Conservation (phyloP, 768 basidiomycete species). For the Phylloporus arenicola region DNA sequence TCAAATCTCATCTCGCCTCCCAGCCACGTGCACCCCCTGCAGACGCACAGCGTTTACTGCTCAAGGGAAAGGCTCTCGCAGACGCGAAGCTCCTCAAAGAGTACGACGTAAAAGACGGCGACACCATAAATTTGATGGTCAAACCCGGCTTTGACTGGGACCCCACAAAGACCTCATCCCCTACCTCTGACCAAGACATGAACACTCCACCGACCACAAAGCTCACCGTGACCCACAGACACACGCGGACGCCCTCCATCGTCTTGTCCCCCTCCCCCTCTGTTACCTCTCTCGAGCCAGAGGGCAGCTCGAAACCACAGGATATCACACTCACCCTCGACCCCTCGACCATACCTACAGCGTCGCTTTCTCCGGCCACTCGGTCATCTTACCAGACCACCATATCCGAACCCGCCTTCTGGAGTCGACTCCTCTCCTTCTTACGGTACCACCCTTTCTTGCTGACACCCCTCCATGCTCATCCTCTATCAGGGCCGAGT, state of each 20-base stretch:
- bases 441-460: conserved; percentile 39
- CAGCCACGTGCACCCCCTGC: conserved; percentile 68
- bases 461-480: neutral
- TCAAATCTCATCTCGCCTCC: conserved; percentile 72
- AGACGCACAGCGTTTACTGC: conserved; percentile 76
- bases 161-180: conserved; percentile 37
- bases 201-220: conserved; percentile 18
- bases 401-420: conserved; percentile 77
- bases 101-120: conserved; percentile 76
- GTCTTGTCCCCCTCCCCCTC: conserved; percentile 76
- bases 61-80: conserved; percentile 91
- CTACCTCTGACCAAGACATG: conserved; percentile 18
- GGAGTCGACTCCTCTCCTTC: conserved; percentile 64
- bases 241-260: conserved; percentile 70
- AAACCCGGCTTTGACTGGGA: conserved; percentile 73
- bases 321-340: conserved; percentile 72
- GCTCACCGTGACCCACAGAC: conserved; percentile 34
- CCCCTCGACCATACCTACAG: conserved; percentile 44
- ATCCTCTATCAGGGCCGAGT: conserved; percentile 46
- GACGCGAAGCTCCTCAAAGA: conserved; percentile 89
- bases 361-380: conserved; percentile 35
- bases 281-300: conserved; percentile 31
- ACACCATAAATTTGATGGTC: conserved; percentile 81
- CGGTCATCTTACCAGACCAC: conserved; percentile 34
- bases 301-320: conserved; percentile 37